Percentiles rank a stretch among this genome's conserved stretches.
Evolutionary conservation across 768 basidiomycete genomes (phyloP).

Genomic region (Leccinum rimulosum): DNA sequence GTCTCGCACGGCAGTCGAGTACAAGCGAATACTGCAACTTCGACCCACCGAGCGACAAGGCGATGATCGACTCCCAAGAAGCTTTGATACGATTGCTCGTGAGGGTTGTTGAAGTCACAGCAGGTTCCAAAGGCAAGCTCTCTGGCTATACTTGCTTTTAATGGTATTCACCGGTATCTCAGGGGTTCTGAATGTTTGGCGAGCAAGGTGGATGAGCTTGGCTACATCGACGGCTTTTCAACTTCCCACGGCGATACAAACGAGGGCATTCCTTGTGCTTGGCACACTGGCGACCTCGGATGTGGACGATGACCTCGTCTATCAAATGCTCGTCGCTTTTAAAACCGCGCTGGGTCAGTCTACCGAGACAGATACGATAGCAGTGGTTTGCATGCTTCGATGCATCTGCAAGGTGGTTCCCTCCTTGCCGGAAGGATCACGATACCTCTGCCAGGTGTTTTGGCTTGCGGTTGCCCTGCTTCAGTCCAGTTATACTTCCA

Average conservation of each 20-base stretch:
- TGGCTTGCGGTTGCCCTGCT: slow-evolving; percentile 88
- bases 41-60: slow-evolving; percentile 52
- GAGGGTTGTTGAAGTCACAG: slow-evolving; percentile 58
- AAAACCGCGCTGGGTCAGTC: slow-evolving; percentile 65
- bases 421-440: slow-evolving; percentile 61
- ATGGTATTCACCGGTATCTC: slow-evolving; percentile 13
- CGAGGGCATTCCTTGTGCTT: slow-evolving; percentile 80
- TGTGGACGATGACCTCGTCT: slow-evolving; percentile 90
- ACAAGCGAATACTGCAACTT: slow-evolving; percentile 66
- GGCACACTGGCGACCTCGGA: slow-evolving; percentile 80
- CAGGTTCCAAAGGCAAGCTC: slow-evolving; percentile 64
- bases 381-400: slow-evolving; percentile 85
- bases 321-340: slow-evolving; percentile 90
- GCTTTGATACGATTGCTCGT: slow-evolving; percentile 60
- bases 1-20: slow-evolving; percentile 58
- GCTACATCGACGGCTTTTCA: slow-evolving; percentile 90
- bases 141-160: neutral
- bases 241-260: slow-evolving; percentile 82
- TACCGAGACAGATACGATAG: slow-evolving; percentile 64
- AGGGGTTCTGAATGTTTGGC: slow-evolving; percentile 86
- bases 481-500: slow-evolving; percentile 68
- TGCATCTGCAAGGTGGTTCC: slow-evolving; percentile 80
- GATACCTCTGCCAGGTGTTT: slow-evolving; percentile 74
- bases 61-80: slow-evolving; percentile 65
- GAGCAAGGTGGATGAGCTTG: slow-evolving; percentile 90